Percentiles rank a stretch among this genome's conserved stretches.
These are phyloP conservation scores for Pachyrhizus erosus DNA, from an alignment of 306 rosid species.

Conservation along the genomic window DNA sequence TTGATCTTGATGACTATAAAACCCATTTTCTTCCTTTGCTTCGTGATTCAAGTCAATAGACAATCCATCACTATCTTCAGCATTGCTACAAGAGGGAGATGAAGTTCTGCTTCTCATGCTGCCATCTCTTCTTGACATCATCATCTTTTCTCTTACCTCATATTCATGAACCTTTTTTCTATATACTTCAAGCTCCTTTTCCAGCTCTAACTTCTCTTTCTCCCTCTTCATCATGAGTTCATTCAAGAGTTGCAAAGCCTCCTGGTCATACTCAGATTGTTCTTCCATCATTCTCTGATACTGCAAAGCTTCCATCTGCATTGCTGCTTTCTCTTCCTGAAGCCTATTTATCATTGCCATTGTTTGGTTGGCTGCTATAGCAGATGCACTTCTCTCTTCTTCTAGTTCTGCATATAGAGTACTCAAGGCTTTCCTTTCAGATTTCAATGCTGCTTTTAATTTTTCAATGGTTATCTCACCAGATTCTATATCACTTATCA, in stretches of 20 bases:
- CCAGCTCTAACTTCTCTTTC: slow-evolving; percentile 85
- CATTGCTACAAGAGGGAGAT: slow-evolving; percentile 76
- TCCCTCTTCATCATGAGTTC: slow-evolving; percentile 92
- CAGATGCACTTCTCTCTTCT: slow-evolving; percentile 98
- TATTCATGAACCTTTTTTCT: slow-evolving; percentile 78
- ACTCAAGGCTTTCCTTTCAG: slow-evolving; percentile 75
- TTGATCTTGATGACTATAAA: slow-evolving; percentile 63
- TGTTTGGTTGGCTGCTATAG: slow-evolving; percentile 90
- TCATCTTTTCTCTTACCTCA: slow-evolving; percentile 72
- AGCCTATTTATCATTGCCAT: slow-evolving; percentile 99
- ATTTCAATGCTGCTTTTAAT: slow-evolving; percentile 67
- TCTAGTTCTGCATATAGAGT: slow-evolving; percentile 84
- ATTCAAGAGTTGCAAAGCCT: slow-evolving; percentile 90
- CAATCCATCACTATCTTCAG: slow-evolving; percentile 82
- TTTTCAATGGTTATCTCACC: slow-evolving; percentile 70
- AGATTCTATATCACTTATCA: slow-evolving; percentile 66
- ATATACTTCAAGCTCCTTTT: slow-evolving; percentile 76
- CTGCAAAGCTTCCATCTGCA: slow-evolving; percentile 99
- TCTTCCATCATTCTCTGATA: slow-evolving; percentile 99
- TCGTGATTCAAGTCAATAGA: slow-evolving; percentile 75
- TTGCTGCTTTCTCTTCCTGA: slow-evolving; percentile 96
- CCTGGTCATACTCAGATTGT: slow-evolving; percentile 96
- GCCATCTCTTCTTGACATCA: slow-evolving; percentile 61
- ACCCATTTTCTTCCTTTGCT: slow-evolving; percentile 70
- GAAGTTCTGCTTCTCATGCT: slow-evolving; percentile 77